phyloP scores from a whole-genome alignment of 176 grass and related monocot species.

The Zoysia japonica region DNA sequence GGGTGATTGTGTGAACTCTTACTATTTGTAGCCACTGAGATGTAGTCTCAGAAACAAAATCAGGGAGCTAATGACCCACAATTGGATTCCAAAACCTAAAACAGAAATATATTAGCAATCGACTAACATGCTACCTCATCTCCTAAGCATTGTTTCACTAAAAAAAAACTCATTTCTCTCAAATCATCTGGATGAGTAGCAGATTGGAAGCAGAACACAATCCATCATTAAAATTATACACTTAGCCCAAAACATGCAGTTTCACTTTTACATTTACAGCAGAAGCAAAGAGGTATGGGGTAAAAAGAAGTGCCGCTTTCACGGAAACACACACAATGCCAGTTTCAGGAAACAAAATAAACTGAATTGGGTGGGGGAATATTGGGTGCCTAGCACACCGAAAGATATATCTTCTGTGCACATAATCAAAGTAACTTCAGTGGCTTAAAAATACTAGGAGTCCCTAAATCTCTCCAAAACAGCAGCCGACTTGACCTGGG shows the following conservation, averaged over 20 bases:
- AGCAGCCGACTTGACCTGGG: not conserved
- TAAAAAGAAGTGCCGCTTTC: not conserved
- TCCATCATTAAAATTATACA: not conserved
- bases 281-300: not conserved
- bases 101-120: not conserved
- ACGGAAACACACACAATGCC: not conserved
- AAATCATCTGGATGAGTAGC: slow-evolving; percentile 3
- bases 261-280: not conserved
- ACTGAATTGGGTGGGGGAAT: not conserved
- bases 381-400: not conserved
- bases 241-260: not conserved
- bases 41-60: not conserved
- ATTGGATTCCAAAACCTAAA: not conserved
- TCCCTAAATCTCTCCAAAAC: not conserved
- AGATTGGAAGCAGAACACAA: not conserved
- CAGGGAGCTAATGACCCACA: not conserved
- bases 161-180: not conserved
- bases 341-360: not conserved
- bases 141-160: not conserved
- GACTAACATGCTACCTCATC: not conserved
- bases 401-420: not conserved
- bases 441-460: not conserved
- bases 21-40: not conserved
- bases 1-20: not conserved
- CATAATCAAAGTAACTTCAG: not conserved